Evolutionary conservation across 2,329 filamentous ascomycete genomes (phyloP).

Genomic region (Colletotrichum salicis): DNA sequence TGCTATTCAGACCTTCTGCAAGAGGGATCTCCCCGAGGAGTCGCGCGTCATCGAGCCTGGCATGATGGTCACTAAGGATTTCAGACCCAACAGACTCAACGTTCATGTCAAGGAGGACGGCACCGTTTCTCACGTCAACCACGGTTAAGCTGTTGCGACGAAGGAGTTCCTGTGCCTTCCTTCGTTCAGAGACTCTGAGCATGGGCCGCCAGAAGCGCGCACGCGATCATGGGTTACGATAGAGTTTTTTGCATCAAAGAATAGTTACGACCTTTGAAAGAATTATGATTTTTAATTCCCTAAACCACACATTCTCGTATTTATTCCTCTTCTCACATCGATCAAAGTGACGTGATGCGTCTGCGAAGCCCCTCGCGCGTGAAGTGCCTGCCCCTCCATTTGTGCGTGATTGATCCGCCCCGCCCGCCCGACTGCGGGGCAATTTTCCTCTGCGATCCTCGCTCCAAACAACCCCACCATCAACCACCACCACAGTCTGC

Average conservation of each 20-base stretch:
- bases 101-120: slow-evolving; percentile 70
- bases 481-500: slow-evolving; percentile 22
- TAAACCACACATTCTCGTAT: not conserved
- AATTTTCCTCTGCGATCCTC: slow-evolving; percentile 36
- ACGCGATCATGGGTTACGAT: not conserved
- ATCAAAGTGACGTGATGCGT: slow-evolving; percentile 23
- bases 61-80: slow-evolving; percentile 68
- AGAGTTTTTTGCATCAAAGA: not conserved
- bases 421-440: slow-evolving; percentile 40
- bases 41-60: slow-evolving; percentile 68
- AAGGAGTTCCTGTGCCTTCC: not conserved
- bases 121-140: slow-evolving; percentile 67
- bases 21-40: slow-evolving; percentile 66
- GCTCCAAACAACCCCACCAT: slow-evolving; percentile 34
- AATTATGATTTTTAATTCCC: not conserved
- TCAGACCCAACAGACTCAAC: slow-evolving; percentile 64
- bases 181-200: too few species aligned
- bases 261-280: not conserved
- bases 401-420: slow-evolving; percentile 40
- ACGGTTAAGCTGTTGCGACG: slow-evolving; percentile 53
- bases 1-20: slow-evolving; percentile 64
- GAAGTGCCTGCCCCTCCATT: slow-evolving; percentile 20
- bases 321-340: not conserved
- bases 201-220: not conserved
- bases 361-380: not conserved